phyloP scores from a whole-genome alignment of 2,329 filamentous ascomycete genomes.

The Paecilomyces sp. region DNA sequence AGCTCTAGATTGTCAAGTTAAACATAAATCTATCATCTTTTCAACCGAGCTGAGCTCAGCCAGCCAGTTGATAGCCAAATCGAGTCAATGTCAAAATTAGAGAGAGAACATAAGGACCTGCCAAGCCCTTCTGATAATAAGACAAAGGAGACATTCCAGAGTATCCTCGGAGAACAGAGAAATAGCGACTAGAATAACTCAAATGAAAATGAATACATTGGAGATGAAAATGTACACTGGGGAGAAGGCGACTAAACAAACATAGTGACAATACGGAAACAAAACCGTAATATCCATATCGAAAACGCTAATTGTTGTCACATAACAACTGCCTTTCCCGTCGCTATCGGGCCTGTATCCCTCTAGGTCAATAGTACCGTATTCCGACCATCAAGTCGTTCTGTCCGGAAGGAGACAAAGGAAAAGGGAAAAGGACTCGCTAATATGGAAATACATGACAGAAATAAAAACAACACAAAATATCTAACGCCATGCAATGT shows the following conservation, averaged over 20 bases:
- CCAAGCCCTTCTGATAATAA: neutral
- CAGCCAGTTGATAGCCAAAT: too few species aligned
- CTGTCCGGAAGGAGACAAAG: neutral
- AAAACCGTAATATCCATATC: neutral
- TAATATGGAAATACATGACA: neutral
- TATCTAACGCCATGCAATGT: neutral
- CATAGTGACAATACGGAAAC: neutral
- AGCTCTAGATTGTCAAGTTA: too few species aligned
- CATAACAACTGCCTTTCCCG: neutral
- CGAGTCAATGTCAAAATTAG: neutral
- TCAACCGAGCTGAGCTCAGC: too few species aligned
- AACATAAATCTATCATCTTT: too few species aligned
- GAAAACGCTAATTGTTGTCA: neutral
- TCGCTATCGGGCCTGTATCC: neutral
- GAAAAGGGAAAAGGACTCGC: neutral
- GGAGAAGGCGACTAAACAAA: neutral
- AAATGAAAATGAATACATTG: neutral
- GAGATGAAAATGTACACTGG: neutral
- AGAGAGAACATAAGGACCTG: neutral
- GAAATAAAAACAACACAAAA: neutral
- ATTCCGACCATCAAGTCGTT: neutral
- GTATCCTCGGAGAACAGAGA: neutral
- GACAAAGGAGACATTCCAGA: neutral
- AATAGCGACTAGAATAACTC: neutral
- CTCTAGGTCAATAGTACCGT: neutral